Conservation (phyloP, 2,329 filamentous ascomycete genomes). For the Colletotrichum sp. region DNA sequence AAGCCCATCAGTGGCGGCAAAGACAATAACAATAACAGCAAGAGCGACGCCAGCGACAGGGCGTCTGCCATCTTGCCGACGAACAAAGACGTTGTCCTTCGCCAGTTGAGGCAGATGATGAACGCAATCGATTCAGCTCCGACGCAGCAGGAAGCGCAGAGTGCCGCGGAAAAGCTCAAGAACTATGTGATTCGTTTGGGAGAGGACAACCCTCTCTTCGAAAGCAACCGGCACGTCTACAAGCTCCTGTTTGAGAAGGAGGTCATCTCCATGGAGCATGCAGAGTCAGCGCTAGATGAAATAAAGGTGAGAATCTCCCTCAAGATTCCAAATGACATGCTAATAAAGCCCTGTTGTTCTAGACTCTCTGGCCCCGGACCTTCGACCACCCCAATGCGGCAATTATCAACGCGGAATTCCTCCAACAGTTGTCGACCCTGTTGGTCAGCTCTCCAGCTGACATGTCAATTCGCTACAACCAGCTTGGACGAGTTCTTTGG, state of each 20-base stretch:
- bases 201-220: not conserved
- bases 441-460: not conserved
- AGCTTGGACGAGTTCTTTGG: not conserved
- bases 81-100: accelerated
- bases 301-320: not conserved
- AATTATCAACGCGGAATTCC: not conserved
- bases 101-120: not conserved
- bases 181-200: too few relatives aligned
- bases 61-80: not conserved
- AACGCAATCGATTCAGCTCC: not conserved
- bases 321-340: not conserved
- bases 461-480: accelerated
- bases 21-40: too few relatives aligned
- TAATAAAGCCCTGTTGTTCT: not conserved
- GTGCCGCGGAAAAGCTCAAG: not conserved
- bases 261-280: not conserved
- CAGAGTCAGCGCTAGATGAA: not conserved
- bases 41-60: not conserved
- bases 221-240: not conserved
- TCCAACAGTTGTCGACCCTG: not conserved
- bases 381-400: accelerated
- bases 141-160: not conserved
- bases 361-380: accelerated
- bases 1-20: too few relatives aligned
- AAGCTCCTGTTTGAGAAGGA: not conserved